These are phyloP conservation scores for Tolypocladium nubicola DNA, from an alignment of 2,329 filamentous ascomycete species.

Conservation along the genomic window DNA sequence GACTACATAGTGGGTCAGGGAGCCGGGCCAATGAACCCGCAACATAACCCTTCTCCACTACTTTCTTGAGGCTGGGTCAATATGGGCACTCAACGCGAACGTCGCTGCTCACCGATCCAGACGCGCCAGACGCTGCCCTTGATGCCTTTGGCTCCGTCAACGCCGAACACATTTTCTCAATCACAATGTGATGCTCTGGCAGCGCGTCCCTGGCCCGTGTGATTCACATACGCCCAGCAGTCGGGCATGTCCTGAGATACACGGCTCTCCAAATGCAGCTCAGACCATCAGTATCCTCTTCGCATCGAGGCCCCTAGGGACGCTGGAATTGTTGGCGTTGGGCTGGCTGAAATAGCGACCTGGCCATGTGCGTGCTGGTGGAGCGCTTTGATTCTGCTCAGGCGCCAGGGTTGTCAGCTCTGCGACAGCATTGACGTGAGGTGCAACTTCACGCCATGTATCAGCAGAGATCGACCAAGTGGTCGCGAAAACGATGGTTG, in stretches of 20 bases:
- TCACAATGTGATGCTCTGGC: background rate
- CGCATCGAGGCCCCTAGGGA: background rate
- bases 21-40: constrained; percentile 1
- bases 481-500: background rate
- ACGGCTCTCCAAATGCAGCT: background rate
- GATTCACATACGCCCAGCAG: background rate
- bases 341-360: background rate
- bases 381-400: background rate
- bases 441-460: background rate
- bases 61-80: background rate
- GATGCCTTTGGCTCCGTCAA: background rate
- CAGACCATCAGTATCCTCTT: background rate
- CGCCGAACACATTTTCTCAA: background rate
- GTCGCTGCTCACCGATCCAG: background rate
- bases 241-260: background rate
- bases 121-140: background rate
- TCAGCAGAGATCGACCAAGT: background rate
- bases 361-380: background rate
- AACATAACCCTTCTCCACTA: background rate
- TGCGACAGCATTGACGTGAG: background rate
- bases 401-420: background rate
- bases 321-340: background rate
- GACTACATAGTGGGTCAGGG: constrained; percentile 7
- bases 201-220: background rate
- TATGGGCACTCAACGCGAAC: background rate